Evolutionary conservation across 2,329 filamentous ascomycete genomes (phyloP).

Genomic region (Amesomyces nigricolor): DNA sequence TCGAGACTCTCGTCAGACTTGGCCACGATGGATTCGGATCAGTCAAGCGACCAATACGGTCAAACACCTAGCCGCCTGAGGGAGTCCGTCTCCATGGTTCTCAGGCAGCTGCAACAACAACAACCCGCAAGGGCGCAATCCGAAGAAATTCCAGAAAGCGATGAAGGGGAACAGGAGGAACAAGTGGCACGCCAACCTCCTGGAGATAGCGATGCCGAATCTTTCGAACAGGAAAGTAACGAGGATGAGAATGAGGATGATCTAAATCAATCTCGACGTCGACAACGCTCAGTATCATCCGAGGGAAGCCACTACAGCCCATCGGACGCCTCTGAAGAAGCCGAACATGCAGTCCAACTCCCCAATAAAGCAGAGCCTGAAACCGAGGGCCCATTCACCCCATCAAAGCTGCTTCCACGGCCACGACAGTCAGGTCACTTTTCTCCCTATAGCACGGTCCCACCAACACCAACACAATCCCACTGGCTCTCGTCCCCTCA

Average conservation of each 20-base stretch:
- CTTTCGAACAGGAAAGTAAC: background rate
- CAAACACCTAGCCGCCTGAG: background rate
- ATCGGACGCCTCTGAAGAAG: conserved; percentile 1
- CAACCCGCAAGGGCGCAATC: background rate
- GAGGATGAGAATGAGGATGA: background rate
- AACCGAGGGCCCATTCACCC: background rate
- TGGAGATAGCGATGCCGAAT: background rate
- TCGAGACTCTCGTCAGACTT: background rate
- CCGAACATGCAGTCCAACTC: background rate
- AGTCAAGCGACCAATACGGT: background rate
- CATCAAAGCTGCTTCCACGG: background rate
- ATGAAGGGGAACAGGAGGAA: background rate
- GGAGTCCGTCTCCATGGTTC: conserved; percentile 12
- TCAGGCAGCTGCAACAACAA: conserved; percentile 7
- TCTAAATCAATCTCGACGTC: background rate
- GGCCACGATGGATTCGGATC: conserved; percentile 9
- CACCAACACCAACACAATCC: conserved; percentile 8
- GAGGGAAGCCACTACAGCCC: conserved; percentile 12
- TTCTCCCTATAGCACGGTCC: conserved; percentile 12
- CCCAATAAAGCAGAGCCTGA: background rate
- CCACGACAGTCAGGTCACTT: background rate
- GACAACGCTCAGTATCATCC: conserved; percentile 12
- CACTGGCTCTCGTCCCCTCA: conserved; percentile 2
- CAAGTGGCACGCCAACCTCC: background rate
- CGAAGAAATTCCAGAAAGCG: conserved; percentile 16